Evolutionary conservation across 1,284 basidiomycete species (phyloP), one percentile per base, ranked within the genome.

Genomic region (Sphaerobolus stellatus): DNA sequence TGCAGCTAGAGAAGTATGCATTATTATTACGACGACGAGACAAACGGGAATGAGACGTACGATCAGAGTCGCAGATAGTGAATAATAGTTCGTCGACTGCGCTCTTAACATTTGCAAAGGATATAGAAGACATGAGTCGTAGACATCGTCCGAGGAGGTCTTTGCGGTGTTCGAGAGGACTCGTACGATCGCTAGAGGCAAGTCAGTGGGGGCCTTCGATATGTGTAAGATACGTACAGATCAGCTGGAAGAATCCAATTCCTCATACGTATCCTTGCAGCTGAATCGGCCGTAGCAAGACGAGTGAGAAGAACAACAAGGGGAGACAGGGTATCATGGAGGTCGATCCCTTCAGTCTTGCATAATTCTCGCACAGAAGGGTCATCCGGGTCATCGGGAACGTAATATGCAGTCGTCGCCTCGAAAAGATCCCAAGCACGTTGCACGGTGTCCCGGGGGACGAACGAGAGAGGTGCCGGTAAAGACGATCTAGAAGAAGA

Each of bases 81-180:
- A 81, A 97, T 38, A 97, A 70, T 75, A 96, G 77, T 71, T 96
- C 93, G n/a, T 92, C 92, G 3, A 86, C 79, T 2, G 86, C 75
- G 59, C 84, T 83, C 63, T 92, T 89, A 59, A 90, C 71, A 49
- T 84, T 76, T 5, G 73, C 69, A 66, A 94, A 84, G 61, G 87
- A 84, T 1, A 93, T 81, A 56, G 83, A 83, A 8, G 79, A 74
- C 59, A 96, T 76, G 16, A 96, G 72, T n/a, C 94, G 79, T 24
- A 97, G 68, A 63, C 89, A 83, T 47, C 88, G 76, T 1, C 94
- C 94, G 1, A 96, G 73, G 14, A 89, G 67, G 64, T 90, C 86
- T 13, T 81, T 59, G 1, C 92, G 82, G 29, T 74, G 70, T 64
- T 95, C 92, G 20, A 96, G 74, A 1, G 90, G 79, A 3, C 71